Evolutionary conservation across 2,329 filamentous ascomycete species (phyloP).

Genomic region (Microcyclospora tardicrescens): DNA sequence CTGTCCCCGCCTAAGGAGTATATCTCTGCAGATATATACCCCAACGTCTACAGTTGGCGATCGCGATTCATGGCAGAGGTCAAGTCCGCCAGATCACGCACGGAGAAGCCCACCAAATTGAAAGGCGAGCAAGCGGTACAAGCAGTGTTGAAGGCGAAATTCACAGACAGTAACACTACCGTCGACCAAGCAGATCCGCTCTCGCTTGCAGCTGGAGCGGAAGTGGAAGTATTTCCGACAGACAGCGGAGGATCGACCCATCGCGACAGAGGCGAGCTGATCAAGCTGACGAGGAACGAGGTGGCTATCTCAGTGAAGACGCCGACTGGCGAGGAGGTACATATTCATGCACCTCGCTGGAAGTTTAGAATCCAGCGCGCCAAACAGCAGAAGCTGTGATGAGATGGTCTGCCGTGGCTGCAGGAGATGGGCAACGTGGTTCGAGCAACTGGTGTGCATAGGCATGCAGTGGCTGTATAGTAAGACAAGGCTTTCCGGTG

Average conservation of each 20-base stretch:
- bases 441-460: too few species aligned
- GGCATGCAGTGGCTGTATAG: too few species aligned
- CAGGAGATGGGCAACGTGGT: too few species aligned
- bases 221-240: slow-evolving; percentile 47
- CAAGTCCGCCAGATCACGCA: slow-evolving; percentile 27
- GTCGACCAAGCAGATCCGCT: slow-evolving; percentile 42
- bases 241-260: slow-evolving; percentile 46
- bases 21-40: slow-evolving; percentile 42
- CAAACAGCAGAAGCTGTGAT: too few species aligned
- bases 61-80: slow-evolving; percentile 44
- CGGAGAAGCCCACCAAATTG: slow-evolving; percentile 32
- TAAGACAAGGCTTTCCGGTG: too few species aligned
- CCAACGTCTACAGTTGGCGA: slow-evolving; percentile 51
- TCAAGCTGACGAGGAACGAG: slow-evolving; percentile 41
- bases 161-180: slow-evolving; percentile 31
- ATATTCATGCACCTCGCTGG: slow-evolving; percentile 49
- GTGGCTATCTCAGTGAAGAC: slow-evolving; percentile 44
- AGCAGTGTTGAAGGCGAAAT: slow-evolving; percentile 34
- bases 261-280: slow-evolving; percentile 43
- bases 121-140: slow-evolving; percentile 42
- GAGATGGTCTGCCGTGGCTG: too few species aligned
- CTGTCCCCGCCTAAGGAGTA: slow-evolving; percentile 40
- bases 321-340: slow-evolving; percentile 30
- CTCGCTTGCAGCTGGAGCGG: slow-evolving; percentile 39
- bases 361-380: slow-evolving; percentile 39